Evolutionary conservation across 2,329 filamentous ascomycete species (phyloP).

Genomic region (Neoscytalidium dimidiatum): DNA sequence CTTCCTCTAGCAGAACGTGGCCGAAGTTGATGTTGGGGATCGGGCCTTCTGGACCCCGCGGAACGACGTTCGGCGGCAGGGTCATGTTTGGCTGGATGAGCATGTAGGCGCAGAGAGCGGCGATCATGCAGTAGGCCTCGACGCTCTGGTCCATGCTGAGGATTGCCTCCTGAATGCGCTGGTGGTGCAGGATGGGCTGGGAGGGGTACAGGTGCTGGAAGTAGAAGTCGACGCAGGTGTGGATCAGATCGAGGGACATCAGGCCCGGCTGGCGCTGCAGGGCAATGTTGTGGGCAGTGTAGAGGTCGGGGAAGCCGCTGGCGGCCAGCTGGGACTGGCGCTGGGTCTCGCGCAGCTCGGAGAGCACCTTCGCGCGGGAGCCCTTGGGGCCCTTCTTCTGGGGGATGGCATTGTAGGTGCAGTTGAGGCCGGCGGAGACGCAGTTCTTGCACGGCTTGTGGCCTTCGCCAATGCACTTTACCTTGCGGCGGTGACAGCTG

Average conservation of each 20-base stretch:
- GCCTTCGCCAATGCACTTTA: slow-evolving; percentile 54
- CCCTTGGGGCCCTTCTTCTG: slow-evolving; percentile 66
- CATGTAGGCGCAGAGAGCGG: slow-evolving; percentile 53
- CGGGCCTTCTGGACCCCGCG: slow-evolving; percentile 43
- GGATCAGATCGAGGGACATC: slow-evolving; percentile 52
- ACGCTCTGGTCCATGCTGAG: slow-evolving; percentile 53
- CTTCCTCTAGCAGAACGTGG: slow-evolving; percentile 60
- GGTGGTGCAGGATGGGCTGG: slow-evolving; percentile 60
- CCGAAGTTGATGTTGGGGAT: slow-evolving; percentile 46
- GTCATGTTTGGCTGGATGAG: slow-evolving; percentile 50
- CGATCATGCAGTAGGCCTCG: slow-evolving; percentile 61
- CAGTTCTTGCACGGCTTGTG: slow-evolving; percentile 62
- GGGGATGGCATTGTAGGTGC: slow-evolving; percentile 65
- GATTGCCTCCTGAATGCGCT: slow-evolving; percentile 54
- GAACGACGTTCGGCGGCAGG: slow-evolving; percentile 45
- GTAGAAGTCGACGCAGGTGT: slow-evolving; percentile 61
- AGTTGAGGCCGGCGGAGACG: slow-evolving; percentile 58
- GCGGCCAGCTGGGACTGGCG: slow-evolving; percentile 47
- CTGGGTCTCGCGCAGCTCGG: slow-evolving; percentile 59
- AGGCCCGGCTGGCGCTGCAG: slow-evolving; percentile 50
- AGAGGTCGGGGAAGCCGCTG: slow-evolving; percentile 39
- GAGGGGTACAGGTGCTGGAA: slow-evolving; percentile 65
- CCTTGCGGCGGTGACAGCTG: slow-evolving; percentile 52
- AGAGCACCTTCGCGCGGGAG: slow-evolving; percentile 63
- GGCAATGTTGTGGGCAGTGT: slow-evolving; percentile 44